Evolutionary conservation across 2,329 filamentous ascomycete genomes (phyloP).

Genomic region (Zymoseptoria passerinii): DNA sequence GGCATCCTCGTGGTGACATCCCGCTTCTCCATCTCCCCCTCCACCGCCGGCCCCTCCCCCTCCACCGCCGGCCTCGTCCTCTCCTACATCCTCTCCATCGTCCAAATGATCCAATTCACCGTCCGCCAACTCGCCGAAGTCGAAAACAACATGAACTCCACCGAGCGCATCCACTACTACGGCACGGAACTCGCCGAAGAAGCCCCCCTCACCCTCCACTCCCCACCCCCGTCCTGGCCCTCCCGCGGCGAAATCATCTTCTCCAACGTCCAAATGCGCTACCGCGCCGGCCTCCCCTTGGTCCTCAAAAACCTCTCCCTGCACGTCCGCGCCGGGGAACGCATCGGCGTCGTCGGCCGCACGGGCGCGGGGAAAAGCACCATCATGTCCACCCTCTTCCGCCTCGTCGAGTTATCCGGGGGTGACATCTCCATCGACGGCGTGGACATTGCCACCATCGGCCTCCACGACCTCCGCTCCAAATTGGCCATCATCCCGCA

Average conservation of each 20-base stretch:
- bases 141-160: slow-evolving; percentile 96
- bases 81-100: slow-evolving; percentile 86
- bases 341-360: slow-evolving; percentile 72
- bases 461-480: slow-evolving; percentile 66
- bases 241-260: slow-evolving; percentile 63
- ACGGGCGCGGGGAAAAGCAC: slow-evolving; percentile 77
- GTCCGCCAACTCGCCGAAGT: slow-evolving; percentile 90
- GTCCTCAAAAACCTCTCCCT: slow-evolving; percentile 48
- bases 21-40: slow-evolving; percentile 74
- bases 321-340: slow-evolving; percentile 66
- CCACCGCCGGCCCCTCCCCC: slow-evolving; percentile 77
- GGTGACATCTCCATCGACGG: slow-evolving; percentile 44
- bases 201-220: slow-evolving; percentile 65
- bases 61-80: slow-evolving; percentile 82
- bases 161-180: slow-evolving; percentile 86
- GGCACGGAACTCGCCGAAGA: slow-evolving; percentile 81
- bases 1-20: slow-evolving; percentile 89
- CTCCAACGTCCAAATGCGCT: slow-evolving; percentile 45
- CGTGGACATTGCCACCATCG: slow-evolving; percentile 58
- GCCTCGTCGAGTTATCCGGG: slow-evolving; percentile 48
- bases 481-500: slow-evolving; percentile 71
- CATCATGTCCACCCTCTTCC: slow-evolving; percentile 76
- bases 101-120: slow-evolving; percentile 93
- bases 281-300: slow-evolving; percentile 41
- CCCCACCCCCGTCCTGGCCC: slow-evolving; percentile 72